Base-by-base conservation (phyloP, 805 yeast genomes). In the Monosporozyma unispora region DNA sequence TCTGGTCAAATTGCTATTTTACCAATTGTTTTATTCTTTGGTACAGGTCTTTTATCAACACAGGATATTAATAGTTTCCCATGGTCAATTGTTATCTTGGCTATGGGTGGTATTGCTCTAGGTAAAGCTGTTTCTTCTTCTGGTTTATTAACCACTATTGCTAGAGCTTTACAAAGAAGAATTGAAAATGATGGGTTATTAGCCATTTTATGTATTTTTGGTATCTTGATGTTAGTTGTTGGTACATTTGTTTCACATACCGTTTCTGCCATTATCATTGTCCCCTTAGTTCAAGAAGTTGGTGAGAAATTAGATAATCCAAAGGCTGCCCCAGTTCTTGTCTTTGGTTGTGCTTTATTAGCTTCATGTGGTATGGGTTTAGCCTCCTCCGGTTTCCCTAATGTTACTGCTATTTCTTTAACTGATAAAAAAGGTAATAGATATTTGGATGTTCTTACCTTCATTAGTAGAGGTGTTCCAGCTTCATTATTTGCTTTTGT, bases 301-400 rank as follows among this genome's bases (percentile, higher is more conserved):
- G 99, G 98, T 46, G 78, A 79, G 49, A 67, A 76, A 35, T 67
- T 85, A 61, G 74, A 80, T 2, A 78, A 76, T 31, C 86, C 90
- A 3, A 95, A 87, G 59, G 91, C 97, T 21, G 68, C 74, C 1
- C 69, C 69, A 7, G 56, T 70, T 27, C 54, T 72, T 46, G 68
- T 71, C 46, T 71, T 72, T 46, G 71, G 72, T 44, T 66, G 70
- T 50, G 76, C 89, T 37, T 64, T 90, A 46, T 69, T 91, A 55
- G 83, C 95, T 18, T 89, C 97, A 0, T 84, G 87, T 48, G 99
- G 98, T 51, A 93, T 91, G 98, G 98, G 96, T 4, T 74, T 91
- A 50, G 97, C 98, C 2, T 90, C 98, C 0, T 84, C 95, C 0
- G 98, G 99, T 0, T 93, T 93, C 75, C 99, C 99, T n/a, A 91